These are phyloP conservation scores for Cyclospora cayetanensis DNA, from an alignment of 169 alveolate genomes.

Conservation along the genomic window DNA sequence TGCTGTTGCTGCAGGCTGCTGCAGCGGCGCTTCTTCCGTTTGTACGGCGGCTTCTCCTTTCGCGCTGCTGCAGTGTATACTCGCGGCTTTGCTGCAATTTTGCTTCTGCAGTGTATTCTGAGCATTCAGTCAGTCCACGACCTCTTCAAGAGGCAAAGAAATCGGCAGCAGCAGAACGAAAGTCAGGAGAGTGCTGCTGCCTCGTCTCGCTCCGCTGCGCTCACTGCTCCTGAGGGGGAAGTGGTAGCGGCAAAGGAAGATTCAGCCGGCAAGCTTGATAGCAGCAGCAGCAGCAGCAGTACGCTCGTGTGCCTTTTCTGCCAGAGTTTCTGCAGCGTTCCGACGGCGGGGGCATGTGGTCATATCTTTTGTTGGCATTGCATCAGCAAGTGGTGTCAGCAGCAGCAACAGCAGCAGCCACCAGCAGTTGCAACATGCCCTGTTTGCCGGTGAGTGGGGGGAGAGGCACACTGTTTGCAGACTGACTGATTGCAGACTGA, in stretches of 20 bases:
- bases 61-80: slow-evolving; percentile 8
- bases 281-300: slow-evolving; percentile 49
- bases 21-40: slow-evolving; percentile 23
- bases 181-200: neutral
- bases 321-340: slow-evolving; percentile 42
- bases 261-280: neutral
- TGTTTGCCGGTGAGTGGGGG: slow-evolving; percentile 16
- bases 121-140: neutral
- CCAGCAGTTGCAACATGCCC: slow-evolving; percentile 37
- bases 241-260: slow-evolving; percentile 4
- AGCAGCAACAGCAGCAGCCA: slow-evolving; percentile 42
- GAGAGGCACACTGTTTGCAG: neutral
- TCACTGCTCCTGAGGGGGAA: neutral
- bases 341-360: slow-evolving; percentile 36
- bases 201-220: too few relatives aligned
- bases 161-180: neutral
- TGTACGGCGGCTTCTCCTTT: neutral
- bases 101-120: slow-evolving; percentile 15
- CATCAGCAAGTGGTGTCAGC: slow-evolving; percentile 45
- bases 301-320: slow-evolving; percentile 11
- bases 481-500: too few relatives aligned
- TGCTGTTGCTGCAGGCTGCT: slow-evolving; percentile 52
- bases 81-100: slow-evolving; percentile 24
- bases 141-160: neutral
- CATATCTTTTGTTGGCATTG: slow-evolving; percentile 33